Evolutionary conservation across 129 eudicot species (phyloP).

Genomic region (Mikania micrantha): DNA sequence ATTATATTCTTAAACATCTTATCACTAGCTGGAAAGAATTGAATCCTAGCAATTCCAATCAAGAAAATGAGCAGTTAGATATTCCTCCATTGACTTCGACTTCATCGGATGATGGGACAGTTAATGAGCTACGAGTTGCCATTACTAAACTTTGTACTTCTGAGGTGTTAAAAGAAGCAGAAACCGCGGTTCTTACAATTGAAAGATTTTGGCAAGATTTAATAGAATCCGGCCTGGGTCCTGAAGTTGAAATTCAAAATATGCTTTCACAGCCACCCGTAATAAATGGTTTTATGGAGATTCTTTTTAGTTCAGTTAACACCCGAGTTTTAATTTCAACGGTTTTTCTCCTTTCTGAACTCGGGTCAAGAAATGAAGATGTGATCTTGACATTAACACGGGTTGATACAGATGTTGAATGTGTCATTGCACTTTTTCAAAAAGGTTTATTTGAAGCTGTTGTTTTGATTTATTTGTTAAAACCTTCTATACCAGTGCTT

Average conservation of each 20-base stretch:
- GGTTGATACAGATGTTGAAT: conserved; percentile 71
- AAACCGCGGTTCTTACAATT: conserved; percentile 50
- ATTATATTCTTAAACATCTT: conserved; percentile 69
- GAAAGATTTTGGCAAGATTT: conserved; percentile 55
- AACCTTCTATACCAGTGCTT: conserved; percentile 36
- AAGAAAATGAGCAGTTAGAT: conserved; percentile 26
- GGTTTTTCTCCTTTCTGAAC: conserved; percentile 62
- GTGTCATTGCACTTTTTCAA: conserved; percentile 61
- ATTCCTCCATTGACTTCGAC: conserved; percentile 29
- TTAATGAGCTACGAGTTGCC: conserved; percentile 36
- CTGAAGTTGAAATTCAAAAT: conserved; percentile 36
- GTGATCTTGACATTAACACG: conserved; percentile 61
- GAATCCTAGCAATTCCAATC: conserved; percentile 16
- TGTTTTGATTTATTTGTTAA: conserved; percentile 53
- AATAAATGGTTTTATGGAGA: conserved; percentile 66
- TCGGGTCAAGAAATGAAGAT: conserved; percentile 42
- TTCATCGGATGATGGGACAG: conserved; percentile 50
- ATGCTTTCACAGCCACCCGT: conserved; percentile 74
- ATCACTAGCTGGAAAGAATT: conserved; percentile 75
- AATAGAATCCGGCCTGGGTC: conserved; percentile 10
- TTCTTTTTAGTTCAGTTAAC: conserved; percentile 65
- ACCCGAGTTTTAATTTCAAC: conserved; percentile 49
- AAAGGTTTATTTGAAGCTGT: conserved; percentile 67
- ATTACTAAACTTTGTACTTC: conserved; percentile 66
- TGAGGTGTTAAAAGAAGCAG: conserved; percentile 56